Percentiles rank a stretch among this genome's conserved stretches.
These are phyloP conservation scores for Galerina sulciceps DNA, from an alignment of 768 basidiomycete species.

Conservation along the genomic window DNA sequence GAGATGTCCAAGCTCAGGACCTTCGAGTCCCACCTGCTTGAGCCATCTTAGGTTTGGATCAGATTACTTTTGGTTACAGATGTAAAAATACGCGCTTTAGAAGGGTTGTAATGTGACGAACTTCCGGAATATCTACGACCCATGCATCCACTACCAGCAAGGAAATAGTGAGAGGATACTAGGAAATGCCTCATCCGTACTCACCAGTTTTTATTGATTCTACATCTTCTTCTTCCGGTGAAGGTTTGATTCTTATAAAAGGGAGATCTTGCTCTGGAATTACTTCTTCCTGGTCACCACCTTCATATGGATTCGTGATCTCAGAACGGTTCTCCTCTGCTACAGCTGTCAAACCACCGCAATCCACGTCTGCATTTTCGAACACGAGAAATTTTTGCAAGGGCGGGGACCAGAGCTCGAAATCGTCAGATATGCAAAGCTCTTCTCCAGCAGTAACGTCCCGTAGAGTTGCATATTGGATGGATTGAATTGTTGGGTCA, in stretches of 20 bases:
- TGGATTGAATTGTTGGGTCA: constrained; percentile 57
- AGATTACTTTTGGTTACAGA: neutral
- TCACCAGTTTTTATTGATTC: constrained; percentile 61
- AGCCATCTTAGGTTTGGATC: constrained; percentile 60
- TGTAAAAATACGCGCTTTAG: constrained; percentile 52
- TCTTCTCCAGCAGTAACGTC: constrained; percentile 66
- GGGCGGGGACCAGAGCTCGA: constrained; percentile 66
- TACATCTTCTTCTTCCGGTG: constrained; percentile 66
- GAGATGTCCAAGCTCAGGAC: constrained; percentile 67
- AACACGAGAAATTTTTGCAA: constrained; percentile 21
- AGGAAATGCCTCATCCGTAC: constrained; percentile 13
- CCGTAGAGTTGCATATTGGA: constrained; percentile 62
- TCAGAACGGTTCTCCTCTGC: constrained; percentile 21
- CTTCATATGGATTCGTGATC: constrained; percentile 30
- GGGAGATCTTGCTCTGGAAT: constrained; percentile 66
- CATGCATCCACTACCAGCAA: constrained; percentile 63
- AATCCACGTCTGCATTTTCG: constrained; percentile 40
- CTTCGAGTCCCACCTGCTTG: constrained; percentile 63
- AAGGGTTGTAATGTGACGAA: constrained; percentile 58
- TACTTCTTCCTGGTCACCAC: constrained; percentile 48
- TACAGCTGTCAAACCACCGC: constrained; percentile 45
- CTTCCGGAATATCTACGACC: constrained; percentile 76
- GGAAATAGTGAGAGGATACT: neutral
- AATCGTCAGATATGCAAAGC: constrained; percentile 79
- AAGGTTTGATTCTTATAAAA: constrained; percentile 62